phyloP scores from a whole-genome alignment of 148 eudicot species.

The Drosera capensis region DNA sequence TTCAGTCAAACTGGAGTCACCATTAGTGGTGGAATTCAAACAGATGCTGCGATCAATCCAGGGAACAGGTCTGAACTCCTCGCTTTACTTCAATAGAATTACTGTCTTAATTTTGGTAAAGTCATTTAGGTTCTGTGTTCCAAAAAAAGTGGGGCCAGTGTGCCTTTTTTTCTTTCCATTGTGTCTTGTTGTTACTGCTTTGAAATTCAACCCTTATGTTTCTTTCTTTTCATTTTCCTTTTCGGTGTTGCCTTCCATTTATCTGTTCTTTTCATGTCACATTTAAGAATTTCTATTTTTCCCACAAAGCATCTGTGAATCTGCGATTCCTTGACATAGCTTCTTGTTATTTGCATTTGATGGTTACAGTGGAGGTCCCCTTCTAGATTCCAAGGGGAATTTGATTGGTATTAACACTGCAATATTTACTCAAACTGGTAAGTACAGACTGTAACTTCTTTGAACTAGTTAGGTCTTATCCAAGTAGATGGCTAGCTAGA shows the following conservation, averaged over 20 bases:
- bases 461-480: neutral
- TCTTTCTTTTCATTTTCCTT: too few relatives aligned
- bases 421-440: slow-evolving; percentile 93
- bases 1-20: slow-evolving; percentile 94
- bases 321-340: neutral
- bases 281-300: too few relatives aligned
- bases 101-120: too few relatives aligned
- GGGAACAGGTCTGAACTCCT: slow-evolving; percentile 63
- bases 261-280: slow-evolving; percentile 3
- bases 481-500: neutral
- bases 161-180: too few relatives aligned
- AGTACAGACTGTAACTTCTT: slow-evolving; percentile 5
- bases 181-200: too few relatives aligned
- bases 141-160: too few relatives aligned
- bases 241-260: too few relatives aligned
- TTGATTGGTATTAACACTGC: slow-evolving; percentile 95
- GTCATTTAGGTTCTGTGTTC: neutral
- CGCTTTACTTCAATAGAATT: neutral
- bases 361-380: slow-evolving; percentile 87
- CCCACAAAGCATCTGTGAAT: too few relatives aligned
- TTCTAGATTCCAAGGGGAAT: slow-evolving; percentile 81
- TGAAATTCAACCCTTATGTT: neutral
- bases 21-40: slow-evolving; percentile 95
- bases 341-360: slow-evolving; percentile 2
- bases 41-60: slow-evolving; percentile 98